Conservation (phyloP, 2,329 filamentous ascomycete species). For the Phyllosticta citribraziliensis region DNA sequence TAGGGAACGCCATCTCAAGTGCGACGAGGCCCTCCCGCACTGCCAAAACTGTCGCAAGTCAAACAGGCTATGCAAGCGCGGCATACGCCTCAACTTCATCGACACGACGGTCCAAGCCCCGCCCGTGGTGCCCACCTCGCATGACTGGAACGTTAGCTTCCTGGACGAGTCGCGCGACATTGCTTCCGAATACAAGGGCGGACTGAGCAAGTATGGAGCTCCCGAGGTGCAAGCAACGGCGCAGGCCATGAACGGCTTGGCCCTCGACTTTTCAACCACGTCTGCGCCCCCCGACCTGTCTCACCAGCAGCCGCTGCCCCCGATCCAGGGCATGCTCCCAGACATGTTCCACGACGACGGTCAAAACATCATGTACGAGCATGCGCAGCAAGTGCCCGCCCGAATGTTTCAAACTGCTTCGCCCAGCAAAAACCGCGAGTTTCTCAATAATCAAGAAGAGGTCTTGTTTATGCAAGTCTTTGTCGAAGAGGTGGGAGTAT, state of each 20-base stretch:
- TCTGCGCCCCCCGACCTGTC: slow-evolving; percentile 23
- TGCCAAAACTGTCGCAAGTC: slow-evolving; percentile 83
- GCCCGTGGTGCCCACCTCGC: slow-evolving; percentile 50
- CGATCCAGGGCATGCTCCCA: slow-evolving; percentile 40
- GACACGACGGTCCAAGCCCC: slow-evolving; percentile 66
- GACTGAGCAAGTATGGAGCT: slow-evolving; percentile 60
- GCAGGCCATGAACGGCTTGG: slow-evolving; percentile 20
- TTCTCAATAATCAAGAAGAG: slow-evolving; percentile 65
- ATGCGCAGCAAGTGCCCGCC: slow-evolving; percentile 20
- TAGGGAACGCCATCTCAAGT: slow-evolving; percentile 81
- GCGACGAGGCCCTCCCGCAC: slow-evolving; percentile 61
- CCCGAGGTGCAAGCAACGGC: slow-evolving; percentile 24
- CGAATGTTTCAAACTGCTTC: slow-evolving; percentile 17
- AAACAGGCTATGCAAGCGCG: slow-evolving; percentile 73
- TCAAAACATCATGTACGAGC: slow-evolving; percentile 32
- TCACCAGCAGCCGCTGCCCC: slow-evolving; percentile 38
- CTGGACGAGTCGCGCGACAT: slow-evolving; percentile 83
- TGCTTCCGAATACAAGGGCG: slow-evolving; percentile 81
- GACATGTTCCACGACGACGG: slow-evolving; percentile 36
- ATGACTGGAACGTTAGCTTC: slow-evolving; percentile 67
- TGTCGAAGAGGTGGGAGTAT: slow-evolving; percentile 77
- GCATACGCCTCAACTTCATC: slow-evolving; percentile 83
- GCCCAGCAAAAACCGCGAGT: slow-evolving; percentile 42
- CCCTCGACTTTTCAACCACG: slow-evolving; percentile 17
- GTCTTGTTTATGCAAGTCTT: slow-evolving; percentile 87